These are phyloP conservation scores for Peronospora belbahrii DNA, from an alignment of 352 stramenopile species.

Conservation along the genomic window DNA sequence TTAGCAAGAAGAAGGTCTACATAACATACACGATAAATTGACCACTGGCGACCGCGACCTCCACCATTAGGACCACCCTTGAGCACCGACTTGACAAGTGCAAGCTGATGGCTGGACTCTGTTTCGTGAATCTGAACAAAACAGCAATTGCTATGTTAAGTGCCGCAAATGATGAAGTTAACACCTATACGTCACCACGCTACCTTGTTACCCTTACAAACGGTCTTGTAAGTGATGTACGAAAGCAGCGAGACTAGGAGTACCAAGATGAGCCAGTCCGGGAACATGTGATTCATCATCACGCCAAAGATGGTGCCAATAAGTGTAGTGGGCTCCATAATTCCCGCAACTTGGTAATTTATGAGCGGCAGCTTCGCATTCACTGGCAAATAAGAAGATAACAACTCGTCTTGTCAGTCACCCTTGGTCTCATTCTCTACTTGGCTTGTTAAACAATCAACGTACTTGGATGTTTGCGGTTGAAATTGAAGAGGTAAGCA, in stretches of 20 bases:
- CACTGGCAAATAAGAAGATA: conserved; percentile 14
- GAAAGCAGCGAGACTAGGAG: conserved; percentile 69
- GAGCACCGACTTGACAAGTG: conserved; percentile 43
- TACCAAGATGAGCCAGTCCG: conserved; percentile 76
- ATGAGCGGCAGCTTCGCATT: conserved; percentile 90
- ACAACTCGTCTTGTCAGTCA: conserved; percentile 6
- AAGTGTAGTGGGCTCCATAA: conserved; percentile 95
- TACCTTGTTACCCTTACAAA: conserved; percentile 60
- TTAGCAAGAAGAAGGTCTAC: not conserved
- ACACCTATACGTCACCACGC: not conserved
- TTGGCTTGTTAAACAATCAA: not conserved
- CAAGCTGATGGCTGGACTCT: conserved; percentile 37
- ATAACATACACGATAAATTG: conserved; percentile 49
- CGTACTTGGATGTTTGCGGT: conserved; percentile 88
- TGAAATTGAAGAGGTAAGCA: conserved; percentile 91
- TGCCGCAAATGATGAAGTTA: not conserved
- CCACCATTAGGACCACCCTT: conserved; percentile 39
- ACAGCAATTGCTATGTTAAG: not conserved
- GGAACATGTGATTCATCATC: conserved; percentile 78
- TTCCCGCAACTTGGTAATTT: conserved; percentile 96
- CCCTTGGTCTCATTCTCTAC: not conserved
- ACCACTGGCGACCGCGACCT: conserved; percentile 47
- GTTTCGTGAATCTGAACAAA: conserved; percentile 43
- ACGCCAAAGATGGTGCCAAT: conserved; percentile 75
- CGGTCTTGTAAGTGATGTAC: conserved; percentile 70